These are phyloP conservation scores for Madurella mycetomatis DNA, from an alignment of 2,329 filamentous ascomycete species.

Conservation along the genomic window DNA sequence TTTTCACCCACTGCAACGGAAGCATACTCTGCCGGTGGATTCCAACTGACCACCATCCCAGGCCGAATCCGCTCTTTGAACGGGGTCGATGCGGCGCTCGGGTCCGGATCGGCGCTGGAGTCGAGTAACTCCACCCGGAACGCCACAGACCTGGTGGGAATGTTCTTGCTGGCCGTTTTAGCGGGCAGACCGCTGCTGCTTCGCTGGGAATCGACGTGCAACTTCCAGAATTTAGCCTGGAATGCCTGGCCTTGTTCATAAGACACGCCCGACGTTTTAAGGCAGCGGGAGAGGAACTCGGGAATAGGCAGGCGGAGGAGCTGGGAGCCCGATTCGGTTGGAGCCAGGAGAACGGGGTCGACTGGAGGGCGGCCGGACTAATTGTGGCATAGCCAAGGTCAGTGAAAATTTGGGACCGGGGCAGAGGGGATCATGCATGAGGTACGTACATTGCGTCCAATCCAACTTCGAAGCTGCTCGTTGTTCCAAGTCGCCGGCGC, in stretches of 20 bases:
- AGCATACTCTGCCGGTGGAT: constrained; percentile 13
- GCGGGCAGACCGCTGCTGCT: background rate
- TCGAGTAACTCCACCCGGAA: constrained; percentile 10
- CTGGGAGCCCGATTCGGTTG: constrained; percentile 38
- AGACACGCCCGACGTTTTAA: constrained; percentile 34
- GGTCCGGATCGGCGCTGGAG: constrained; percentile 31
- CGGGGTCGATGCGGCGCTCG: constrained; percentile 23
- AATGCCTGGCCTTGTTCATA: constrained; percentile 40
- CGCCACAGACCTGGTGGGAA: background rate
- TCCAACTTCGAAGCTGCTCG: constrained; percentile 37
- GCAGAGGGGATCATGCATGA: background rate
- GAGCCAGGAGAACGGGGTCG: constrained; percentile 33
- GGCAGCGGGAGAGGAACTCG: constrained; percentile 40
- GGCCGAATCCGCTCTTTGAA: constrained; percentile 40
- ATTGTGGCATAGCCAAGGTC: background rate
- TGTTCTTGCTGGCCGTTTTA: background rate
- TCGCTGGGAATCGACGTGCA: constrained; percentile 38
- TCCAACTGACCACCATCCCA: constrained; percentile 39
- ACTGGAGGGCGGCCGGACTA: constrained; percentile 39
- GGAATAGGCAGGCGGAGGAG: constrained; percentile 37
- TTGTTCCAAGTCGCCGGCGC: constrained; percentile 39
- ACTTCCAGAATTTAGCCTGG: constrained; percentile 39
- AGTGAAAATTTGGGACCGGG: background rate
- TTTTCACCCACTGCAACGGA: constrained; percentile 14
- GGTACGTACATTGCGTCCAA: constrained; percentile 36